Base-by-base conservation (phyloP, 1,284 basidiomycete species). In the Apiotrichum gracile region DNA sequence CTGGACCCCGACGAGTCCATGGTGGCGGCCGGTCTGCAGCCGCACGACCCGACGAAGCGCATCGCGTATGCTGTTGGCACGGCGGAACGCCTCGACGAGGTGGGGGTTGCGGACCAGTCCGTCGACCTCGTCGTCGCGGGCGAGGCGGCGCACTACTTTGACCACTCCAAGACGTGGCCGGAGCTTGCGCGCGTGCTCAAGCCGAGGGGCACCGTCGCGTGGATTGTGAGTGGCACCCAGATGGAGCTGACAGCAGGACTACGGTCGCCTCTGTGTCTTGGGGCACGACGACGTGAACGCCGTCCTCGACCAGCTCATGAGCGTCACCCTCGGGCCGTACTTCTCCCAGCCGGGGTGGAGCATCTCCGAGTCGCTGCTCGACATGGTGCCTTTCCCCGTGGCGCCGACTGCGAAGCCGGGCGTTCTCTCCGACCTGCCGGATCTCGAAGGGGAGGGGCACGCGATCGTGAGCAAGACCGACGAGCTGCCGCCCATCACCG, bases 121-220 rank as follows among this genome's bases (percentile, higher is more conserved):
- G 83, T 88, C 5, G 90, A 92, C 68, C 68, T 92, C 52, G 75
- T 89, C 40, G 80, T 86, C 8, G 78, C 87, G 21, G 87, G 85
- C 2, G 89, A 91, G 73, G 83, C 90, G 0, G 83, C 84, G 0
- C 90, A 93, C 66, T 92, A 88, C 88, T 91, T 92, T 67, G 79
- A 91, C 62, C 87, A 86, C 80, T 66, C 73, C 4, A 80, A 78
- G 57, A 78, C 86, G 8, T 92, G 88, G 86, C 80, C 79, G 0
- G 84, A 89, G 67, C 74, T 84, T 2, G 78, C 79, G 1, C 78
- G 85, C 2, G 78, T 87, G 6, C 73, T 91, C 48, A 78, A 81
- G 43, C 80, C 78, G 1, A 80, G 83, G 13, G 90, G 88, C 0
- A 85, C 82, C 1, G 82, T 83, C 9, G 86, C 86, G 4, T 83